Evolutionary conservation across 129 eudicot species (phyloP), one percentile per base, ranked within the genome.

Genomic region (Sambucus nigra): DNA sequence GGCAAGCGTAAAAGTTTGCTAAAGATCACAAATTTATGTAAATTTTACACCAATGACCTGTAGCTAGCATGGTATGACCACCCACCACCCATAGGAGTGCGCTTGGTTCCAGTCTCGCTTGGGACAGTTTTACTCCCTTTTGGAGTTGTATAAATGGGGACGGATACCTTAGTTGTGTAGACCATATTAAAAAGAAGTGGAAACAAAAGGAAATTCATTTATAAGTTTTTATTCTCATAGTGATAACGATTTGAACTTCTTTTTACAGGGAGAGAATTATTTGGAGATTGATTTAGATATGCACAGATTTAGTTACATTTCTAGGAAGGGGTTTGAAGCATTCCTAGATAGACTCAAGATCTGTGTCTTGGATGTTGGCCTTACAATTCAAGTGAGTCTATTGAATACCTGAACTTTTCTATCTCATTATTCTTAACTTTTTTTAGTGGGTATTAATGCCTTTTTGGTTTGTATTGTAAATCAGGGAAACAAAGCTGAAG

Each of bases 401-500:
- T 17, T 46, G 4, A 39, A 23, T 57, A 15, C 52, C 40, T 16
- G 24, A 13, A 25, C 49, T 48, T 20, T 25, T 12, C 35, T 7
- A 39, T 27, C 19, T 25, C 5, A 5, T 18, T 59, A 16, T 7
- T 0, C 23, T 48, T 31, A 0, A 40, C n/a, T 42, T n/a, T 1
- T 16, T 15, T 14, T 15, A 49, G 25, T 41, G 42, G 4, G 24
- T 25, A 23, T 46, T 58, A 7, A 41, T n/a, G 25, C 38, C 6
- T 53, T 42, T 25, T 13, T 9, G 2, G 9, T 25, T 41, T 57
- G 21, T 66, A 31, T 25, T 39, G 45, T 66, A 45, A 64, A 40
- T 38, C 87, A 91, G 98, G 94, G 98, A 55, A 85, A 81, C 79
- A 91, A 79, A 72, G 57, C 82, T 16, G 98, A 92, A 53, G 99